These are phyloP conservation scores for Neoboletus subvelutipes DNA, from an alignment of 768 basidiomycete species.

Conservation along the genomic window DNA sequence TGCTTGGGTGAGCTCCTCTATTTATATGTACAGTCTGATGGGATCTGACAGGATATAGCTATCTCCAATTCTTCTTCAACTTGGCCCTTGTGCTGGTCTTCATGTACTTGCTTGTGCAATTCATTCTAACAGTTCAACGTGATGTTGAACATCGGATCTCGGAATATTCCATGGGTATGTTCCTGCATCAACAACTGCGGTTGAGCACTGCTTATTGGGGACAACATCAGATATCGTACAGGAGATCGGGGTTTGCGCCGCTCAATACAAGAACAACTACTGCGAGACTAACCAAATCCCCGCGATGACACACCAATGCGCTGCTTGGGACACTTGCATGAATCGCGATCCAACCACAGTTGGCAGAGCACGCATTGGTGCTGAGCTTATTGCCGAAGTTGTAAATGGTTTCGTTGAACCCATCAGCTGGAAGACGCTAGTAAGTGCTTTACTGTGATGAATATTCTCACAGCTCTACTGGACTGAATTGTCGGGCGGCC, in stretches of 20 bases:
- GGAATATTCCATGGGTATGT: conserved; percentile 82
- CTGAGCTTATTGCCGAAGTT: conserved; percentile 94
- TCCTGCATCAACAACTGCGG: conserved; percentile 11
- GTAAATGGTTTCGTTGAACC: conserved; percentile 96
- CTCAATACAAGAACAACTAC: conserved; percentile 77
- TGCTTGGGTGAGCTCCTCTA: conserved; percentile 67
- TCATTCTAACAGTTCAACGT: conserved; percentile 84
- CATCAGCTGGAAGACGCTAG: conserved; percentile 96
- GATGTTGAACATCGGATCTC: conserved; percentile 87
- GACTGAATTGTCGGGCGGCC: conserved; percentile 17
- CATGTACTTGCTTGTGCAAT: conserved; percentile 81
- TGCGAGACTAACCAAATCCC: conserved; percentile 78
- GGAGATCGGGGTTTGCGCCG: conserved; percentile 86
- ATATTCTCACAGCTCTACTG: conserved; percentile 13
- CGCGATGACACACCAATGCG: conserved; percentile 84
- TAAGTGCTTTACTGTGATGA: conserved; percentile 39
- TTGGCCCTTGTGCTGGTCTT: conserved; percentile 77
- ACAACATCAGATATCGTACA: conserved; percentile 73
- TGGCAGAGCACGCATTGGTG: conserved; percentile 85
- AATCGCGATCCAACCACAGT: conserved; percentile 88
- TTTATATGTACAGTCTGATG: conserved; percentile 11
- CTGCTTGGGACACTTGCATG: conserved; percentile 93
- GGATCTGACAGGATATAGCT: conserved; percentile 45
- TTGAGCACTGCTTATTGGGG: conserved; percentile 21
- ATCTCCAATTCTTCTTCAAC: conserved; percentile 95